phyloP scores from a whole-genome alignment of 495 filamentous ascomycete species.

The Talaromyces stipitatus region DNA sequence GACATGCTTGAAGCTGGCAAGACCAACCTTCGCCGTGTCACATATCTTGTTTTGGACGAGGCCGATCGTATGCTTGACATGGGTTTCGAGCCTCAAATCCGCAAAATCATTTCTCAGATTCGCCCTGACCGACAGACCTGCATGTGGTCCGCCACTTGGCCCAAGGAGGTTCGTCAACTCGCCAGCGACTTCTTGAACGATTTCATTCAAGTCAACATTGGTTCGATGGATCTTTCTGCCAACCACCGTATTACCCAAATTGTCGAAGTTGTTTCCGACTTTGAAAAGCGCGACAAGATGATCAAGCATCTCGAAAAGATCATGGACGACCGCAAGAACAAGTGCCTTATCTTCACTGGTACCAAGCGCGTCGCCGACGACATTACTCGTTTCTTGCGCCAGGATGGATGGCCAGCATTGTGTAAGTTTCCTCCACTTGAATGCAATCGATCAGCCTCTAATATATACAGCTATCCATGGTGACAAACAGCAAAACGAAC shows the following conservation, averaged over 20 bases:
- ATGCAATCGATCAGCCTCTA: slow-evolving; percentile 24
- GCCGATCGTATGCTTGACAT: slow-evolving; percentile 99
- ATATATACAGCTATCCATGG: slow-evolving; percentile 79
- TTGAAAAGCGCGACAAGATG: slow-evolving; percentile 97
- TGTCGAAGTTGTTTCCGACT: slow-evolving; percentile 89
- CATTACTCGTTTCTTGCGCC: slow-evolving; percentile 95
- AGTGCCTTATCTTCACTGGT: slow-evolving; percentile 91
- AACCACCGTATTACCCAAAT: slow-evolving; percentile 98
- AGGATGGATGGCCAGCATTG: slow-evolving; percentile 97
- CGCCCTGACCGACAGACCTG: slow-evolving; percentile 97
- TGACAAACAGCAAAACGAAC: slow-evolving; percentile 98
- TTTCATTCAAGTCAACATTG: slow-evolving; percentile 99
- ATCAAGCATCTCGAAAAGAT: slow-evolving; percentile 96
- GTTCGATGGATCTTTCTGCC: slow-evolving; percentile 91
- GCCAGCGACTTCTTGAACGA: slow-evolving; percentile 93
- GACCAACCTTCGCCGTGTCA: slow-evolving; percentile 96
- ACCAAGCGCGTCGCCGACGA: slow-evolving; percentile 98
- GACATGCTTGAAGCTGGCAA: slow-evolving; percentile 97
- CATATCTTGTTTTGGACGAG: slow-evolving; percentile 95
- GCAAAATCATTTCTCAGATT: slow-evolving; percentile 96
- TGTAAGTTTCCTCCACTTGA: slow-evolving; percentile 50
- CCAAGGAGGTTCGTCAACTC: slow-evolving; percentile 94
- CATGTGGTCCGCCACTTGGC: slow-evolving; percentile 99
- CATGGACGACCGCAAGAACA: slow-evolving; percentile 92
- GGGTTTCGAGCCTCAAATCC: slow-evolving; percentile 99